Conservation (phyloP, 1,139 yeast species). For the Diutina ranongensis region DNA sequence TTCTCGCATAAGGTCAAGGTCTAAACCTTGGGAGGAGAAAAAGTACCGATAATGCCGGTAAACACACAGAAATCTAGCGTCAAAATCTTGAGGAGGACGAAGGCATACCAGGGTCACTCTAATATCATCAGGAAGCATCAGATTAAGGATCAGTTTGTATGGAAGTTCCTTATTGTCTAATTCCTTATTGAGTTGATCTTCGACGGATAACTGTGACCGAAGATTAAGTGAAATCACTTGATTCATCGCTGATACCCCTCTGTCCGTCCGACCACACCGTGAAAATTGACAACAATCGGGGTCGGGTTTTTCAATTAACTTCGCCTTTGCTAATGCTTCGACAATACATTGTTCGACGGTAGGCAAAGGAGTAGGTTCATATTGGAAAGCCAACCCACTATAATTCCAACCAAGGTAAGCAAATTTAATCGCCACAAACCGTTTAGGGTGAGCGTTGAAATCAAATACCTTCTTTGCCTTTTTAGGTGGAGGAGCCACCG, state of each 20-base stretch:
- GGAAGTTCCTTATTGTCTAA: conserved; percentile 64
- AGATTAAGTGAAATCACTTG: conserved; percentile 80
- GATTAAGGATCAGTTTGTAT: conserved; percentile 64
- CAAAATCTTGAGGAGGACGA: conserved; percentile 72
- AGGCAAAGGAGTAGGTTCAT: conserved; percentile 63
- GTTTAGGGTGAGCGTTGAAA: conserved; percentile 50
- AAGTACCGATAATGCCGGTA: conserved; percentile 79
- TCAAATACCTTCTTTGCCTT: conserved; percentile 42
- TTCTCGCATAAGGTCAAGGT: conserved; percentile 51
- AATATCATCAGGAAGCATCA: conserved; percentile 70
- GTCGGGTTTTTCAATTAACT: conserved; percentile 47
- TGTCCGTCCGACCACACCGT: conserved; percentile 93
- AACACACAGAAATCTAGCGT: conserved; percentile 85
- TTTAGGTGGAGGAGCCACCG: conserved; percentile 8
- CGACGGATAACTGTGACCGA: conserved; percentile 49
- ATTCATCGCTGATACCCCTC: conserved; percentile 93
- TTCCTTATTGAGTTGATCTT: conserved; percentile 44
- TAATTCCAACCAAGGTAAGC: conserved; percentile 92
- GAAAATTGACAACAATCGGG: conserved; percentile 64
- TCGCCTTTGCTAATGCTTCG: conserved; percentile 58
- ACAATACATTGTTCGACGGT: conserved; percentile 78
- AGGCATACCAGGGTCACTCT: conserved; percentile 73
- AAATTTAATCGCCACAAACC: conserved; percentile 71
- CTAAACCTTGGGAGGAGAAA: conserved; percentile 44
- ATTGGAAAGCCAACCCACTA: conserved; percentile 80